phyloP scores from a whole-genome alignment of 805 yeast species.

The Yarrowia yakushimensis region DNA sequence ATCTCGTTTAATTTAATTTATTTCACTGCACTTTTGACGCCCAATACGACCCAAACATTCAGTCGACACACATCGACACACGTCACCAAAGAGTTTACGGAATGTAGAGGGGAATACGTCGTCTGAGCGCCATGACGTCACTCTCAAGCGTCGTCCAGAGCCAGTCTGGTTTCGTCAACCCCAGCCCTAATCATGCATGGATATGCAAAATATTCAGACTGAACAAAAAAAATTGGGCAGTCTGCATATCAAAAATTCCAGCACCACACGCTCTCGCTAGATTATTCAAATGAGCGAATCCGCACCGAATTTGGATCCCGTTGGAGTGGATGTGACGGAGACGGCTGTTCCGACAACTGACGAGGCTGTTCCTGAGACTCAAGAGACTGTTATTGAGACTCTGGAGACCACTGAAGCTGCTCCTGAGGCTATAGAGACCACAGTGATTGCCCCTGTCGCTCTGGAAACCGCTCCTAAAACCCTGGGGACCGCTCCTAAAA shows the following conservation, averaged over 20 bases:
- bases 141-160: not conserved
- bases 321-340: not conserved
- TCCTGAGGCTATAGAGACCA: too few species aligned
- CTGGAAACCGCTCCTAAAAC: too few species aligned
- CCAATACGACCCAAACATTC: too few species aligned
- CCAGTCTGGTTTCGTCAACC: not conserved
- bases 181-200: conserved; percentile 22
- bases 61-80: too few species aligned
- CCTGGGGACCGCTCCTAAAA: too few species aligned
- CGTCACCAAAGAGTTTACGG: too few species aligned
- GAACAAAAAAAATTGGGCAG: not conserved
- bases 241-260: not conserved
- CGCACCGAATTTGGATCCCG: not conserved
- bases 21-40: too few species aligned
- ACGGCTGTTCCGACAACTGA: too few species aligned
- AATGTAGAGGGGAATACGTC: too few species aligned
- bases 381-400: too few species aligned
- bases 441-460: too few species aligned
- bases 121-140: not conserved
- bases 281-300: not conserved
- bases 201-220: conserved; percentile 2
- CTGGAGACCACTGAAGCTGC: not conserved
- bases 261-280: not conserved
- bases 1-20: too few species aligned
- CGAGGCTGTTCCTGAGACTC: not conserved